phyloP scores from a whole-genome alignment of 2,329 filamentous ascomycete genomes.

The Fusarium humuli region DNA sequence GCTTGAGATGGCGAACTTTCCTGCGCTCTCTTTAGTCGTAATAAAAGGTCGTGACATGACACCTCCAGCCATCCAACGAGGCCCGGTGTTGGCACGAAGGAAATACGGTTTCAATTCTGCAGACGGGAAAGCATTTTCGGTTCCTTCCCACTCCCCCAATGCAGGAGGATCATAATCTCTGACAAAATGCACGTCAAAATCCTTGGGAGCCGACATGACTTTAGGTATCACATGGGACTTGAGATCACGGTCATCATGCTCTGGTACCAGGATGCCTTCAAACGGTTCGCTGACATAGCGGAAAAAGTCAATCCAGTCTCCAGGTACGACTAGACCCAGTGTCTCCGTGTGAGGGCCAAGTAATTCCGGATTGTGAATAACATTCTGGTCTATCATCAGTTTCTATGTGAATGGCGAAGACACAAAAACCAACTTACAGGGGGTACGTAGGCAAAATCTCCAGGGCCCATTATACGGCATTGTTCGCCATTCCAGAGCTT shows the following conservation, averaged over 20 bases:
- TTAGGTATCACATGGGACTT: slow-evolving; percentile 64
- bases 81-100: slow-evolving; percentile 62
- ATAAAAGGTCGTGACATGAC: slow-evolving; percentile 60
- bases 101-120: slow-evolving; percentile 60
- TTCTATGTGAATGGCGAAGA: too few species aligned
- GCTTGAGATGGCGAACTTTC: slow-evolving; percentile 64
- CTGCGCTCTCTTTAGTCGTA: slow-evolving; percentile 59
- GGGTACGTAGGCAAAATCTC: slow-evolving; percentile 69
- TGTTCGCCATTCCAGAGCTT: slow-evolving; percentile 70
- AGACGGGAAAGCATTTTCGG: slow-evolving; percentile 55
- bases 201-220: slow-evolving; percentile 65
- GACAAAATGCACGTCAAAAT: slow-evolving; percentile 67
- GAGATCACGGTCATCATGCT: slow-evolving; percentile 63
- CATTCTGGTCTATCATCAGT: slow-evolving; percentile 49
- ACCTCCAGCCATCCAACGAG: slow-evolving; percentile 59
- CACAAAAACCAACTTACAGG: slow-evolving; percentile 55
- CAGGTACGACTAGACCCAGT: slow-evolving; percentile 65
- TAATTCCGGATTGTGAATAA: slow-evolving; percentile 67
- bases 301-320: slow-evolving; percentile 72
- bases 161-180: slow-evolving; percentile 60
- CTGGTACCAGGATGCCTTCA: slow-evolving; percentile 61
- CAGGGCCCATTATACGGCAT: slow-evolving; percentile 63
- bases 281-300: slow-evolving; percentile 66
- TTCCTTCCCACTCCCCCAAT: slow-evolving; percentile 55
- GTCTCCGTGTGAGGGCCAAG: slow-evolving; percentile 66